phyloP scores from a whole-genome alignment of 495 filamentous ascomycete species.

The Penicillium verhagenii region DNA sequence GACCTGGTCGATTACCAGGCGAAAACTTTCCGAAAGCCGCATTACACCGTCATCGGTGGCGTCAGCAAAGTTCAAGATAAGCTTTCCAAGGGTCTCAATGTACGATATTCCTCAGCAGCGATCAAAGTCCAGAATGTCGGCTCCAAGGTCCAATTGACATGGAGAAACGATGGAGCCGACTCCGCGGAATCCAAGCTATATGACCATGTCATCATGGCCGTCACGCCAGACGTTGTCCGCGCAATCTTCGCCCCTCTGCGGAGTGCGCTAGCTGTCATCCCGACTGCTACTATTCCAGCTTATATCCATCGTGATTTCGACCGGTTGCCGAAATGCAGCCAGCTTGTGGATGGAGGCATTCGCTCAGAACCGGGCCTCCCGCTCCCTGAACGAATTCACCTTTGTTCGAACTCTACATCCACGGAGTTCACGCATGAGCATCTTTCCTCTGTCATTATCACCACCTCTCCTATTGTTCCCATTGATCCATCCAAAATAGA shows the following conservation, averaged over 20 bases:
- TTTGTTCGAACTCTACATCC: constrained; percentile 23
- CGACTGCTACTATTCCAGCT: constrained; percentile 41
- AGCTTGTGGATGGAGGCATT: constrained; percentile 1
- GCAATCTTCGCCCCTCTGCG: constrained; percentile 43
- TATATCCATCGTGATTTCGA: constrained; percentile 44
- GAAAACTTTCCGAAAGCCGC: constrained; percentile 41
- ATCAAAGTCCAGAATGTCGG: constrained; percentile 16
- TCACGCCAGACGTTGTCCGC: constrained; percentile 43
- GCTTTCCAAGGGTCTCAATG: constrained; percentile 30
- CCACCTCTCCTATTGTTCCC: constrained; percentile 31
- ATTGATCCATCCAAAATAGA: constrained; percentile 31
- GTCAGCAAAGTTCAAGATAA: constrained; percentile 44
- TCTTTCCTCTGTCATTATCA: constrained; percentile 29
- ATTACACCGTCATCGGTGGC: constrained; percentile 49
- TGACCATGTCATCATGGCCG: constrained; percentile 44
- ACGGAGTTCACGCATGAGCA: constrained; percentile 41
- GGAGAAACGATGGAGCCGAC: constrained; percentile 6
- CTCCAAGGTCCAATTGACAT: constrained; percentile 14
- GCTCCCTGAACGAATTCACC: constrained; percentile 18
- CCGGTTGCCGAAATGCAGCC: constrained; percentile 7
- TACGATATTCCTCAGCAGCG: constrained; percentile 8
- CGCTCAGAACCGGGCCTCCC: not conserved
- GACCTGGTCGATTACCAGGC: constrained; percentile 50
- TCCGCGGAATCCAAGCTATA: constrained; percentile 8
- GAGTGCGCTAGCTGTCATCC: constrained; percentile 35